Base-by-base conservation (phyloP, 202 grass and related monocot genomes). In the Cymbopogon flexuosus region DNA sequence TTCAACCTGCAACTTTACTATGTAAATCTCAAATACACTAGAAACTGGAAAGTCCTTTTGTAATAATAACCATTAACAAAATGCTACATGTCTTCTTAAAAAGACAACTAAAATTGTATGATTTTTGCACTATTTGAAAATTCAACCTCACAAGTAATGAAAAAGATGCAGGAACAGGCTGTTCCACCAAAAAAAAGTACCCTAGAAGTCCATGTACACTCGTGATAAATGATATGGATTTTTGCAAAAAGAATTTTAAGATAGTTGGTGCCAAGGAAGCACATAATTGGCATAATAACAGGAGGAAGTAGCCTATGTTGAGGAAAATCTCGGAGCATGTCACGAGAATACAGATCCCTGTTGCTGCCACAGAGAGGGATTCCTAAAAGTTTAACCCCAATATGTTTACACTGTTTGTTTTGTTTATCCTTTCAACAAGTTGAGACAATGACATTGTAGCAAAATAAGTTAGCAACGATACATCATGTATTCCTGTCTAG, bases 1-100 rank as follows among this genome's bases (percentile, higher is more conserved):
- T 71, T 65, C 58, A 12, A 77, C 81, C 88, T 90, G 59, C 73
- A 10, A 73, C 62, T 57, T 79, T 76, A 60, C 29, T 31, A 68
- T 35, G 57, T 66, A 67, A 60, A 81, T 18, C 5, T 59, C 45
- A 72, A 64, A 73, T 67, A 9, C 72, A 84, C 69, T 72, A 18
- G 47, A 72, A 57, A 87, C 10, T 79, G 16, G 8, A 21, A 79
- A 82, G 40, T 10, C 41, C 30, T 76, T 22, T 0, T 27, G 27
- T 27, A 27, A 12, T 65, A 40, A 61, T 35, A 74, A 81, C 23
- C 15, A 76, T 62, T 35, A 74, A 82, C 23, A 11, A 76, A 68
- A 81, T 21, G 9, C 39, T 77, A 21, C 14, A 75, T n/a, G 60
- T 58, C 33, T 64, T 77, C 46, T 51, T 51, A 18, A 51, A 18